phyloP scores from a whole-genome alignment of 306 rosid species.

The Corylus avellana region DNA sequence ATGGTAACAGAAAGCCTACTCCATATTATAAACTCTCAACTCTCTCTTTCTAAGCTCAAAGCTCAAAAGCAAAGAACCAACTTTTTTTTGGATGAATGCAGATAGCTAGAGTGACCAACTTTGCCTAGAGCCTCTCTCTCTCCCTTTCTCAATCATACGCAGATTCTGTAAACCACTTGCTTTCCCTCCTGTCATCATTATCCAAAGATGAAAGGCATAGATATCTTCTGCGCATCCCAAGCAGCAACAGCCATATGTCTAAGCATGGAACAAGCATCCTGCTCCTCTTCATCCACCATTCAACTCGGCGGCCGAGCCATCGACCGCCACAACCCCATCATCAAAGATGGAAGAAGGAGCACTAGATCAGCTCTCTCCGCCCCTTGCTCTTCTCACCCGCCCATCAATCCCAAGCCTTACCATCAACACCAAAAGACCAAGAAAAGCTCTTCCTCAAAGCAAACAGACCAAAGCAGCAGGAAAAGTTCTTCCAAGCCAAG shows the following conservation, averaged over 20 bases:
- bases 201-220: constrained; percentile 67
- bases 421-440: constrained; percentile 35
- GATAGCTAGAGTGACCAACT: background rate
- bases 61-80: constrained; percentile 32
- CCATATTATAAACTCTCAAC: background rate
- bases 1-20: background rate
- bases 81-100: background rate
- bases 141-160: constrained; percentile 27
- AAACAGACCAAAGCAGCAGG: constrained; percentile 33
- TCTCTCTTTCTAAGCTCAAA: constrained; percentile 21
- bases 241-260: constrained; percentile 82
- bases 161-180: constrained; percentile 46
- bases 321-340: constrained; percentile 94
- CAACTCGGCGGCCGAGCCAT: constrained; percentile 80
- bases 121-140: constrained; percentile 11
- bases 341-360: constrained; percentile 59
- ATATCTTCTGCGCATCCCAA: constrained; percentile 76
- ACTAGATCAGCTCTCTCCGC: constrained; percentile 26
- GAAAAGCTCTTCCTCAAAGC: constrained; percentile 41
- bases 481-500: constrained; percentile 22
- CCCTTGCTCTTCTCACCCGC: constrained; percentile 47
- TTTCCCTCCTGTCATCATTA: constrained; percentile 16
- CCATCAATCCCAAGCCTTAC: constrained; percentile 45
- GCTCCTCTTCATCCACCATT: constrained; percentile 59
- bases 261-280: constrained; percentile 72